Conservation (phyloP, 108 stramenopile species). For the Epithemia pelagica region DNA sequence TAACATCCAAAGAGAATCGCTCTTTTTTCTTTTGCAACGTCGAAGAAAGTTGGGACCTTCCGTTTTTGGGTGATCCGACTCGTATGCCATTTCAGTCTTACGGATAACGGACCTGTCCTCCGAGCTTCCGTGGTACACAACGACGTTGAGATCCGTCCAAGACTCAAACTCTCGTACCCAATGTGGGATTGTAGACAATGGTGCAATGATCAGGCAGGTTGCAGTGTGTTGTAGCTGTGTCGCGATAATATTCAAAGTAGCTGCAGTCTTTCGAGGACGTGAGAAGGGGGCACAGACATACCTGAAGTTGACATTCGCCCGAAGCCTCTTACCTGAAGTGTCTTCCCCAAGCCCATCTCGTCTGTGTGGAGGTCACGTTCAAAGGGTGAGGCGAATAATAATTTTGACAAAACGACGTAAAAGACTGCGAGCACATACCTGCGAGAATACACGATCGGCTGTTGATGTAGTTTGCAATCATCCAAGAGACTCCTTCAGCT, state of each 20-base stretch:
- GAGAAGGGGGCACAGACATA: no score
- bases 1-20: slow-evolving; percentile 71
- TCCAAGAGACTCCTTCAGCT: slow-evolving; percentile 90
- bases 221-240: slow-evolving; percentile 42
- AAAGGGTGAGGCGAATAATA: no score
- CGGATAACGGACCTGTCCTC: slow-evolving; percentile 73
- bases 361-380: no score
- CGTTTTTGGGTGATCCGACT: slow-evolving; percentile 44
- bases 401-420: no score
- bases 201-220: slow-evolving; percentile 88
- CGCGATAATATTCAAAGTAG: slow-evolving; percentile 60
- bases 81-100: slow-evolving; percentile 75
- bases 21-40: slow-evolving; percentile 37
- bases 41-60: slow-evolving; percentile 65
- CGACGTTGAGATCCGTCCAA: slow-evolving; percentile 92
- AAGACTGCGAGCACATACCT: no score
- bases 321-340: not conserved
- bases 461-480: slow-evolving; percentile 77
- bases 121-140: slow-evolving; percentile 90
- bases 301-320: no score
- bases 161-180: slow-evolving; percentile 90
- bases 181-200: slow-evolving; percentile 89
- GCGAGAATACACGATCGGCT: slow-evolving; percentile 81
- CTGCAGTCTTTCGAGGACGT: slow-evolving; percentile 84
- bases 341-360: not conserved